A percentile compares a stretch with the other conserved stretches of the same genome.
Conservation (phyloP, 2,329 filamentous ascomycete species). For the Elsinoe fawcettii region DNA sequence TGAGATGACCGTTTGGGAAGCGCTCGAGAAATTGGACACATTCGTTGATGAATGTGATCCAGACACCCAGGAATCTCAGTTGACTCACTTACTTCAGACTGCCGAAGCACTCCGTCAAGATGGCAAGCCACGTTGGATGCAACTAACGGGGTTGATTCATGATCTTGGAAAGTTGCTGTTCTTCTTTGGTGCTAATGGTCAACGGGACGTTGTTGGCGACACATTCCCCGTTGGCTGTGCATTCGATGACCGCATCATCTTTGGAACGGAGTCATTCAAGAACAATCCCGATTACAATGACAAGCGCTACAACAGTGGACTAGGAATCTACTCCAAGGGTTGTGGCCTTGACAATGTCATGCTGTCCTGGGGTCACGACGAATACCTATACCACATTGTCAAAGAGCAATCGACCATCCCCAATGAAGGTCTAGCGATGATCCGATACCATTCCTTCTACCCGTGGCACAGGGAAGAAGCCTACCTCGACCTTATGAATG, state of each 20-base stretch:
- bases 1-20: slow-evolving; percentile 81
- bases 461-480: slow-evolving; percentile 80
- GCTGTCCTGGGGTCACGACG: slow-evolving; percentile 84
- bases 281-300: slow-evolving; percentile 67
- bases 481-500: slow-evolving; percentile 74
- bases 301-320: slow-evolving; percentile 63
- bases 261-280: slow-evolving; percentile 62
- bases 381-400: slow-evolving; percentile 79
- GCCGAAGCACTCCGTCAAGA: slow-evolving; percentile 85
- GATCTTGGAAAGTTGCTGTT: slow-evolving; percentile 73
- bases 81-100: slow-evolving; percentile 80
- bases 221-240: slow-evolving; percentile 72
- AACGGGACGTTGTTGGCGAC: slow-evolving; percentile 90
- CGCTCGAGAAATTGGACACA: slow-evolving; percentile 86
- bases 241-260: slow-evolving; percentile 70
- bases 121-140: slow-evolving; percentile 75
- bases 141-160: slow-evolving; percentile 68
- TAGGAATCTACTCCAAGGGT: slow-evolving; percentile 70
- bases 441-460: slow-evolving; percentile 88
- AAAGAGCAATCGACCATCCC: slow-evolving; percentile 75
- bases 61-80: slow-evolving; percentile 78
- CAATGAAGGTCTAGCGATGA: slow-evolving; percentile 80
- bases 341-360: slow-evolving; percentile 83
- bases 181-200: slow-evolving; percentile 74
- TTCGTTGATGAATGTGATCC: slow-evolving; percentile 87